These are phyloP conservation scores for Nicotiana otophora DNA, from an alignment of 257 asterid species.

Conservation along the genomic window DNA sequence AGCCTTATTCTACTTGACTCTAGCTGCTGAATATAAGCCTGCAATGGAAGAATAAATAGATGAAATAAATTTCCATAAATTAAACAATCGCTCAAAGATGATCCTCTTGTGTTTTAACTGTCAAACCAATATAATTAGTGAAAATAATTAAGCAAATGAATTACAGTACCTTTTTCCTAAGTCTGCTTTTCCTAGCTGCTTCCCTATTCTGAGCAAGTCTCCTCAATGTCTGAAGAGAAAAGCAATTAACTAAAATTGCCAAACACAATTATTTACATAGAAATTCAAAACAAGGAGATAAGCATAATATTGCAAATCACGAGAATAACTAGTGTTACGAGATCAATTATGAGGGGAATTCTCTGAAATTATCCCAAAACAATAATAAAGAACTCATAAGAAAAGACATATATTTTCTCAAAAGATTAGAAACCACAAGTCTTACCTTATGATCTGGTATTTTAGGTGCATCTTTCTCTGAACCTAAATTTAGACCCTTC, in stretches of 20 bases:
- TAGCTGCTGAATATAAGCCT: conserved; percentile 95
- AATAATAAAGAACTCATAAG: too few relatives aligned
- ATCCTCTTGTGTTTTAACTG: background rate
- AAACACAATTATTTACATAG: background rate
- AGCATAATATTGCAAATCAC: too few relatives aligned
- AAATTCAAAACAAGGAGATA: too few relatives aligned
- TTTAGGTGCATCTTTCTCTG: conserved; percentile 74
- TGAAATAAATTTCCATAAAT: background rate
- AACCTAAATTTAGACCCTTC: conserved; percentile 57
- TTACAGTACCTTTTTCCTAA: conserved; percentile 60
- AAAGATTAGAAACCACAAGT: background rate
- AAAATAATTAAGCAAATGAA: background rate
- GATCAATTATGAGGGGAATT: too few relatives aligned
- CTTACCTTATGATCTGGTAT: conserved; percentile 84
- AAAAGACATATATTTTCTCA: background rate
- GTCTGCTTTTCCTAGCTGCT: conserved; percentile 94
- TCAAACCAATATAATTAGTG: background rate
- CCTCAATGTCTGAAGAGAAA: conserved; percentile 53
- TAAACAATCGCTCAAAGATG: background rate
- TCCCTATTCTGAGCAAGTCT: conserved; percentile 97
- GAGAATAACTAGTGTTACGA: too few relatives aligned
- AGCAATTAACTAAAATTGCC: background rate
- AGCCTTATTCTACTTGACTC: conserved; percentile 81
- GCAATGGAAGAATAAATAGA: conserved; percentile 8
- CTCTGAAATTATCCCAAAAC: background rate